A percentile compares a stretch with the other conserved stretches of the same genome.
These are phyloP conservation scores for Dalbergia cochinchinensis DNA, from an alignment of 306 rosid species.

Conservation along the genomic window DNA sequence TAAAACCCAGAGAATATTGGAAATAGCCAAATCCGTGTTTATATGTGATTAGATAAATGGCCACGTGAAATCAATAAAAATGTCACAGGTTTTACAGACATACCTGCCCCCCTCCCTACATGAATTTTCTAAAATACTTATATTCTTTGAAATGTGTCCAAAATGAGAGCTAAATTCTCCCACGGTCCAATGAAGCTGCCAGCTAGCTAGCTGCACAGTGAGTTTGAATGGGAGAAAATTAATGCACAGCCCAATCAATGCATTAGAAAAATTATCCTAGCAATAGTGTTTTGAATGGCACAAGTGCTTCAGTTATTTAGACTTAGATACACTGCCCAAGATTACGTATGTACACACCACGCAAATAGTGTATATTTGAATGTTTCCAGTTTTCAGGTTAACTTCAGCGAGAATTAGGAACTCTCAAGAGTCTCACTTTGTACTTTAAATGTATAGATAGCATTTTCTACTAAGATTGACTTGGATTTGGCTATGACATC, in stretches of 20 bases:
- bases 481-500: background rate
- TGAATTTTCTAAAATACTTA: constrained; percentile 19
- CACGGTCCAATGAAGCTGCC: constrained; percentile 35
- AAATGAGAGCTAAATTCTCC: constrained; percentile 41
- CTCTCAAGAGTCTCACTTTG: background rate
- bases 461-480: background rate
- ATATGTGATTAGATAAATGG: background rate
- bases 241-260: constrained; percentile 37
- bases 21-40: constrained; percentile 38
- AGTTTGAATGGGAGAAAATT: constrained; percentile 27
- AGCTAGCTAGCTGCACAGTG: constrained; percentile 34
- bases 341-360: no score
- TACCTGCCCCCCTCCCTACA: constrained; percentile 46
- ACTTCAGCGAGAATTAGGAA: constrained; percentile 5
- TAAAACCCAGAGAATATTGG: constrained; percentile 53
- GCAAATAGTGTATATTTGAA: background rate
- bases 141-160: constrained; percentile 32
- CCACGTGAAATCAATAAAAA: constrained; percentile 53
- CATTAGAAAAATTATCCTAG: constrained; percentile 14
- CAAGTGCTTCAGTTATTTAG: constrained; percentile 41
- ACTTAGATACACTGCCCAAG: background rate
- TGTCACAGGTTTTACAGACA: constrained; percentile 59
- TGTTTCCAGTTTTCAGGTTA: background rate
- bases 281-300: constrained; percentile 26
- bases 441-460: background rate